Evolutionary conservation across 2,329 filamentous ascomycete genomes (phyloP), one percentile per base, ranked within the genome.

Genomic region (Rutstroemia sp.): DNA sequence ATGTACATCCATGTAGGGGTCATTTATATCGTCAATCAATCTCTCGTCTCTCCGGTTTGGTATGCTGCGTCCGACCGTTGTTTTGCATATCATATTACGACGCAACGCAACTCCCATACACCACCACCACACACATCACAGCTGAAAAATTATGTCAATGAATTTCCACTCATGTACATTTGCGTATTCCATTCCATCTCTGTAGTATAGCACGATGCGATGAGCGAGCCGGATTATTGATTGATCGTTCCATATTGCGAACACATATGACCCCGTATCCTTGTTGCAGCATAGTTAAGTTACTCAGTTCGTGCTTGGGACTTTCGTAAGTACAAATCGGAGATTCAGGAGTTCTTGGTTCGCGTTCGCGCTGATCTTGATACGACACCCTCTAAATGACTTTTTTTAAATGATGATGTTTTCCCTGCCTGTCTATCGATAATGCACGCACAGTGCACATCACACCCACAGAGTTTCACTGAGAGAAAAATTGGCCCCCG

Each of bases 31-130:
- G 14, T 27, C 25, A 4, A 5, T 23, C 25, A 48, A 16, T 14
- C 16, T 48, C 21, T 48, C 47, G 45, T 47, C 45, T 49, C 47
- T 49, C 47, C 48, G 37, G 34, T 49, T 49, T 21, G 30, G 30
- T 49, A 19, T 49, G 37, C 48, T 51, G 21, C 48, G 30, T 51
- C 37, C 48, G 48, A 51, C 48, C 48, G 48, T 51, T 42, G 48
- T 51, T 51, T 27, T 27, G 25, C 25, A 27, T 27, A 27, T 21
- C 48, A 51, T 42, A 41, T 50, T 8, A 19, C n/a, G 12, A 4
- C 17, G 14, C 30, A 34, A 30, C 27, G 14, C 30, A 34, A 30
- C 27, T 30, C 8, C 8, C 21, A 12, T 27, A 30, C 23, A n/a
- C 45, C 10, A n/a, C n/a, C 25, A 27, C 25, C 12, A 34, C 30